Conservation (phyloP, 768 basidiomycete genomes). For the Trametes villosa region DNA sequence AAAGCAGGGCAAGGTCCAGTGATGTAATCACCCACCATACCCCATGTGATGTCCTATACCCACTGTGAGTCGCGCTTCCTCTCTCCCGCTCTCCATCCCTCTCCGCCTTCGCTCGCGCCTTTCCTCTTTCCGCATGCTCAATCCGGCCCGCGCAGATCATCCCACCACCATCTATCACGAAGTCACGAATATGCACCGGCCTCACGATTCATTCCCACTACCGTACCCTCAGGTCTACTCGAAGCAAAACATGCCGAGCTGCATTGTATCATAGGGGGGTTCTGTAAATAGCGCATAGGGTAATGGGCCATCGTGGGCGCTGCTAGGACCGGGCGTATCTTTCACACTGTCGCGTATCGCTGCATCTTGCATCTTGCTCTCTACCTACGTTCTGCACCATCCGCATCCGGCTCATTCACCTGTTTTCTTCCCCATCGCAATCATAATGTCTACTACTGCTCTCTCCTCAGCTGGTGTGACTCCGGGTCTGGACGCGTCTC, state of each 20-base stretch:
- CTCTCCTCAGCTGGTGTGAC: background rate
- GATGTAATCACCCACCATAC: conserved; percentile 22
- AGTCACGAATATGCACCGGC: conserved; percentile 16
- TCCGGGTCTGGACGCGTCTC: background rate
- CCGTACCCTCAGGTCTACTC: conserved; percentile 13
- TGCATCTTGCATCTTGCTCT: conserved; percentile 21
- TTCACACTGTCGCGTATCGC: conserved; percentile 7
- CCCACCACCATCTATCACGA: conserved; percentile 12
- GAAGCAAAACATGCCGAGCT: conserved; percentile 18
- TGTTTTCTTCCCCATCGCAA: conserved; percentile 7
- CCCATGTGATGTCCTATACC: conserved; percentile 31
- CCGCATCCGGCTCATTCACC: conserved; percentile 10
- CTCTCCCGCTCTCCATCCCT: conserved; percentile 2
- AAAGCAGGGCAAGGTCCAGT: conserved; percentile 23
- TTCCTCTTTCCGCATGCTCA: conserved; percentile 7
- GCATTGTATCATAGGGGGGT: conserved; percentile 21
- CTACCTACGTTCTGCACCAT: conserved; percentile 18
- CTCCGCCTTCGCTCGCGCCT: conserved; percentile 17
- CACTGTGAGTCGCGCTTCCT: conserved; percentile 16
- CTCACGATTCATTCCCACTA: background rate
- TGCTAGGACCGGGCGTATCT: conserved; percentile 2
- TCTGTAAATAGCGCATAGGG: conserved; percentile 19
- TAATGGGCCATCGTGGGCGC: conserved; percentile 14
- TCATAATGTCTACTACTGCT: conserved; percentile 12
- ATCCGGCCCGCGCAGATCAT: conserved; percentile 17